Evolutionary conservation across 2,329 filamentous ascomycete genomes (phyloP).

Genomic region (Cytospora leucostoma): DNA sequence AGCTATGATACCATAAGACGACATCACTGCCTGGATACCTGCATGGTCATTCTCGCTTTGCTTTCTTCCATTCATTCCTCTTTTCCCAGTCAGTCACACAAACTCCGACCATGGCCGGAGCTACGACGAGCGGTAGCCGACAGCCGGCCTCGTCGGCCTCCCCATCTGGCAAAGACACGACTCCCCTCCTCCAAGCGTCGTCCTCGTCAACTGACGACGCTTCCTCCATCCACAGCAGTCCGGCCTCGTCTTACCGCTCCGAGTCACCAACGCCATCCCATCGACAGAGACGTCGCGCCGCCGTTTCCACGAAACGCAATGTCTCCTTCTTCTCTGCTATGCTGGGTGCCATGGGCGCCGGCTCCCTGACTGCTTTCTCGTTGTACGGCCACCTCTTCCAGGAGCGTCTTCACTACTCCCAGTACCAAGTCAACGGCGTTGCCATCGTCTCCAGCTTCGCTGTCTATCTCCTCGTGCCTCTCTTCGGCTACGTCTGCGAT

Average conservation of each 20-base stretch:
- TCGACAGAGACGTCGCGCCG: slow-evolving; percentile 17
- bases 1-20: slow-evolving; percentile 16
- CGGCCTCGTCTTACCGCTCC: slow-evolving; percentile 25
- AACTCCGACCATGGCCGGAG: slow-evolving; percentile 16
- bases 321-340: slow-evolving; percentile 30
- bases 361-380: slow-evolving; percentile 90
- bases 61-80: not conserved
- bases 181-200: slow-evolving; percentile 16
- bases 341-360: slow-evolving; percentile 55
- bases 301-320: slow-evolving; percentile 22
- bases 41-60: not conserved
- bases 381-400: slow-evolving; percentile 92
- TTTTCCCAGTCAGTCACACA: not conserved
- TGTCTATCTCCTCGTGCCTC: slow-evolving; percentile 87
- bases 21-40: slow-evolving; percentile 2
- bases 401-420: slow-evolving; percentile 80
- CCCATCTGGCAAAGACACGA: slow-evolving; percentile 9
- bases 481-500: slow-evolving; percentile 91
- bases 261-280: slow-evolving; percentile 22
- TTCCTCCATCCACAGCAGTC: slow-evolving; percentile 23
- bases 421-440: slow-evolving; percentile 89
- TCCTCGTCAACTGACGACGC: slow-evolving; percentile 18
- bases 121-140: slow-evolving; percentile 3
- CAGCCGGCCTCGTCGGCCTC: slow-evolving; percentile 2
- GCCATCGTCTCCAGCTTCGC: slow-evolving; percentile 84